Evolutionary conservation across 177 flowering plant species (phyloP), one percentile per base, ranked within the genome.

Genomic region (Vitis hybrid): DNA sequence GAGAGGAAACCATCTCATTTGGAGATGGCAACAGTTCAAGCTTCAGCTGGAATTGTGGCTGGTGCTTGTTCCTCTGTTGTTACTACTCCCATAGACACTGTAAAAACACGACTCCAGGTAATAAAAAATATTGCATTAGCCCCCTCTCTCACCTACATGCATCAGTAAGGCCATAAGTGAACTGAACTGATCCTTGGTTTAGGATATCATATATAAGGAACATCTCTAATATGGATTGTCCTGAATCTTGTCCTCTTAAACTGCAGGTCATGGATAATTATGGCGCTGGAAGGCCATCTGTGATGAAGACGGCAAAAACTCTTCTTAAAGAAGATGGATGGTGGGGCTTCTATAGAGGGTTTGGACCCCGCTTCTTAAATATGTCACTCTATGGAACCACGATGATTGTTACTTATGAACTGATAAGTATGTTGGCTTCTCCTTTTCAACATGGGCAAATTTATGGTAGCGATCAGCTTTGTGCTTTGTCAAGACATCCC

Each of bases 311-410:
- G 1, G 64, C 85, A 35, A 90, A 78, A 75, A 48, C 67, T 32
- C 89, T 93, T 21, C 70, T 90, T 9, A 62, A 78, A 69, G 95
- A 90, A 84, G 97, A 93, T 82, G 98, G 98, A 46, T 90, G 95
- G 97, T 48, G 80, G 81, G 98, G 98, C 52, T 89, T 91, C 66
- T 90, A 91, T 65, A 82, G 95, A 76, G 98, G 98, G 13, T 89
- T 93, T 77, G 89, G 95, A 71, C 98, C 98, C 3, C 85, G 96
- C 18, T 91, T 93, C 71, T 68, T 91, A 2, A 93, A 87, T 65
- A 91, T 91, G 95, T 93, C 98, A 56, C 84, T 90, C 64, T 90
- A 84, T 70, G 97, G 98, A 48, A 91, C 96, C 6, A 77, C 98
- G 12, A 90, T 93, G 97, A 90, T 91, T 11, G 92, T 93, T 57